phyloP scores from a whole-genome alignment of 257 asterid genomes.

The Nicotiana tabacum region DNA sequence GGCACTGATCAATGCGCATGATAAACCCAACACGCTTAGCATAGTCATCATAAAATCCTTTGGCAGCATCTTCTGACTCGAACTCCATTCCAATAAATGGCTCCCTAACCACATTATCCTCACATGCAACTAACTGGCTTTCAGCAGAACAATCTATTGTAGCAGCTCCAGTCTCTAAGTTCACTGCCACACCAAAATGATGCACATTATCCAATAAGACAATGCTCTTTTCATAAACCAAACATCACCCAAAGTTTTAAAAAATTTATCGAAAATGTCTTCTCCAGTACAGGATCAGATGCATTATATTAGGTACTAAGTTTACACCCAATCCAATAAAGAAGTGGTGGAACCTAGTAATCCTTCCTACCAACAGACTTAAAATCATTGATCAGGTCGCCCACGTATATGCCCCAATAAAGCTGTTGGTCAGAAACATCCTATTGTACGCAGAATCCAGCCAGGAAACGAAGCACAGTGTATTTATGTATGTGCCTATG shows the following conservation, averaged over 20 bases:
- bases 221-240: neutral
- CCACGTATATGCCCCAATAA: neutral
- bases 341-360: neutral
- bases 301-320: neutral
- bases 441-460: too few relatives aligned
- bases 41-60: constrained; percentile 39
- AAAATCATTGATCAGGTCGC: neutral
- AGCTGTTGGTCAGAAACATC: too few relatives aligned
- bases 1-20: constrained; percentile 47
- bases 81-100: constrained; percentile 51
- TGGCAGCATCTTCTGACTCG: constrained; percentile 41
- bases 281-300: neutral
- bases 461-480: too few relatives aligned
- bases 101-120: constrained; percentile 21
- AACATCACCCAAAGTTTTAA: neutral
- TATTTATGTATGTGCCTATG: too few relatives aligned
- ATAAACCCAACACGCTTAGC: constrained; percentile 43
- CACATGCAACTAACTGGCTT: constrained; percentile 12
- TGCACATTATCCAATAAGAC: neutral
- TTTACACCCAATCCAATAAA: neutral
- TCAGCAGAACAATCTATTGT: constrained; percentile 4
- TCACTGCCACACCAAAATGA: constrained; percentile 10
- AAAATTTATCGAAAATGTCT: neutral
- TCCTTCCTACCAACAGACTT: neutral
- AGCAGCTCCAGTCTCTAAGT: constrained; percentile 9